Conservation (phyloP, 805 yeast genomes). For the Metschnikowia orientalis region DNA sequence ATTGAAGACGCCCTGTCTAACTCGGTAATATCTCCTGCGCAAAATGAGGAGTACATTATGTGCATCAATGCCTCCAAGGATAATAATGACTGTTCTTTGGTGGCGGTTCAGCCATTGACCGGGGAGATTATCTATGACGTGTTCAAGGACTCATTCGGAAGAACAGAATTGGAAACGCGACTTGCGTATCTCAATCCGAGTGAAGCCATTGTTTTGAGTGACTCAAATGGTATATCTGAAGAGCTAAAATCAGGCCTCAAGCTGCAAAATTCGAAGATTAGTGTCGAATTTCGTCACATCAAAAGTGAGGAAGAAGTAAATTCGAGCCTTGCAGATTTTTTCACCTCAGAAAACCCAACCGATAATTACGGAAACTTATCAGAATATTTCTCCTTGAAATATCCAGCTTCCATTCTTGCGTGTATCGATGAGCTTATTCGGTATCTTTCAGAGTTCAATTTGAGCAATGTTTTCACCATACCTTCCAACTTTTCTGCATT, state of each 20-base stretch:
- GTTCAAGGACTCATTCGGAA: constrained; percentile 55
- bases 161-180: constrained; percentile 70
- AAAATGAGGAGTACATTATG: constrained; percentile 39
- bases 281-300: constrained; percentile 7
- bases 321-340: constrained; percentile 22
- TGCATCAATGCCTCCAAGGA: constrained; percentile 29
- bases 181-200: constrained; percentile 70
- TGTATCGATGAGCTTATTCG: constrained; percentile 45
- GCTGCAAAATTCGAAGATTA: constrained; percentile 16
- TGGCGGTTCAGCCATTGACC: constrained; percentile 65
- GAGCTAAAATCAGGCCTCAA: constrained; percentile 23
- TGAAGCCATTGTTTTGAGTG: constrained; percentile 54
- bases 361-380: constrained; percentile 17
- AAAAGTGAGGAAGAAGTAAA: constrained; percentile 6
- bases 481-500: constrained; percentile 51
- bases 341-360: constrained; percentile 20
- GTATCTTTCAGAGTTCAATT: constrained; percentile 60
- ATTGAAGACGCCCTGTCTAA: too few relatives aligned
- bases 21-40: too few relatives aligned
- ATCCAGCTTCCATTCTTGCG: constrained; percentile 20
- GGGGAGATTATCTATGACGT: constrained; percentile 74
- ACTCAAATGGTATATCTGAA: constrained; percentile 27
- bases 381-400: constrained; percentile 25
- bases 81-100: constrained; percentile 32
- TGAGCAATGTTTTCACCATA: constrained; percentile 53